phyloP scores from a whole-genome alignment of 2,329 filamentous ascomycete genomes.

The Claviceps digitariae region DNA sequence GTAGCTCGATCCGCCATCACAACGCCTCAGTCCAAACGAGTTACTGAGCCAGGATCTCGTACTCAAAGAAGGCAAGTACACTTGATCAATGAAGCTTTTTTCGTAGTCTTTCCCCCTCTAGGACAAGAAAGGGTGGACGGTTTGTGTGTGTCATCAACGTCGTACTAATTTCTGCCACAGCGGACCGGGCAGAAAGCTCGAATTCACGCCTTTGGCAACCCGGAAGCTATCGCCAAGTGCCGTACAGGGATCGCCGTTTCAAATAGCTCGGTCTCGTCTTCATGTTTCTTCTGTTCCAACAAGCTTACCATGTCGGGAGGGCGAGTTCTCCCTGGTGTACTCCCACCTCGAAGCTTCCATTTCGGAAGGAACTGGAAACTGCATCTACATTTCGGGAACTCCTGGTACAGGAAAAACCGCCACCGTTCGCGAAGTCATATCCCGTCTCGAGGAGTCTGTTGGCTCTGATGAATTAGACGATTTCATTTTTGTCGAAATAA shows the following conservation, averaged over 20 bases:
- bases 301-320: slow-evolving; percentile 80
- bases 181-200: slow-evolving; percentile 53
- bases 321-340: slow-evolving; percentile 85
- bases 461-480: slow-evolving; percentile 86
- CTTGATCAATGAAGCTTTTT: neutral
- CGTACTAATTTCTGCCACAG: slow-evolving; percentile 34
- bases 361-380: slow-evolving; percentile 81
- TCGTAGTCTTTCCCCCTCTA: too few species aligned
- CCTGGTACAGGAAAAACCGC: slow-evolving; percentile 96
- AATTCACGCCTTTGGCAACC: slow-evolving; percentile 91
- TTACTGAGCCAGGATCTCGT: slow-evolving; percentile 19
- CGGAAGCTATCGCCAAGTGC: slow-evolving; percentile 65
- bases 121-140: neutral
- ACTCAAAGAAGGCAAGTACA: slow-evolving; percentile 15
- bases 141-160: slow-evolving; percentile 9
- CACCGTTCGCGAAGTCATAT: slow-evolving; percentile 88
- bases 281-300: slow-evolving; percentile 89
- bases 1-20: slow-evolving; percentile 14
- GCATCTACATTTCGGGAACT: slow-evolving; percentile 98
- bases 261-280: slow-evolving; percentile 73
- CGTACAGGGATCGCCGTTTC: slow-evolving; percentile 74
- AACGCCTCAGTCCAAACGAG: slow-evolving; percentile 18
- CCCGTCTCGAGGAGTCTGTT: slow-evolving; percentile 77
- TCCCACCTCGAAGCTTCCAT: slow-evolving; percentile 90
- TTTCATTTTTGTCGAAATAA: slow-evolving; percentile 98